These are phyloP conservation scores for Colletotrichum liriopes DNA, from an alignment of 2,329 filamentous ascomycete species.

Conservation along the genomic window DNA sequence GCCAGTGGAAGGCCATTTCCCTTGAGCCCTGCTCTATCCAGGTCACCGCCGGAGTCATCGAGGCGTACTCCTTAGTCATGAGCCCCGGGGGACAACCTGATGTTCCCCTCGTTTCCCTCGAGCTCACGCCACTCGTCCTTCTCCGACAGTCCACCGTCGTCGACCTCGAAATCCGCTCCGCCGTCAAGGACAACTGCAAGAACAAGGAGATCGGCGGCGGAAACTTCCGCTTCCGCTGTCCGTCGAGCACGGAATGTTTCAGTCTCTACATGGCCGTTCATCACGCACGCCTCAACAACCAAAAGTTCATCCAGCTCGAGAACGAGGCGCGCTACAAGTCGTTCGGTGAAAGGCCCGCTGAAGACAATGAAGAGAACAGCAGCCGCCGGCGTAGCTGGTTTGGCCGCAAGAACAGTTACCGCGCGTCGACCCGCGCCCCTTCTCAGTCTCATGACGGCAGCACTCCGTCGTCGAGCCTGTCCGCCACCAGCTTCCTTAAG, in stretches of 20 bases:
- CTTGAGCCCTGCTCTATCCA: slow-evolving; percentile 68
- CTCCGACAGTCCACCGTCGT: slow-evolving; percentile 92
- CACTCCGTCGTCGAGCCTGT: slow-evolving; percentile 71
- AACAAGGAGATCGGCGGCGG: slow-evolving; percentile 76
- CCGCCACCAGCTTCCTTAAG: slow-evolving; percentile 83
- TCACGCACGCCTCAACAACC: slow-evolving; percentile 90
- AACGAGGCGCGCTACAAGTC: slow-evolving; percentile 80
- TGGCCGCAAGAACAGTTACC: slow-evolving; percentile 76
- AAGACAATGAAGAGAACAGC: slow-evolving; percentile 64
- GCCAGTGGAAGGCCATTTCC: slow-evolving; percentile 73
- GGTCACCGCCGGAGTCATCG: slow-evolving; percentile 72
- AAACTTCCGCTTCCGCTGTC: slow-evolving; percentile 93
- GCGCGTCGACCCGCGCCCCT: slow-evolving; percentile 73
- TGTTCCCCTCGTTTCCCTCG: slow-evolving; percentile 76
- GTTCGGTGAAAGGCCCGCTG: slow-evolving; percentile 73
- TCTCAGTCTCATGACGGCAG: slow-evolving; percentile 81
- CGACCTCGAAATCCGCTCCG: slow-evolving; percentile 94
- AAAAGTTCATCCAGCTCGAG: slow-evolving; percentile 82
- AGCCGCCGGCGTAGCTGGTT: slow-evolving; percentile 71
- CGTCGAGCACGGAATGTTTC: slow-evolving; percentile 83
- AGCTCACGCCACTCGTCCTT: slow-evolving; percentile 92
- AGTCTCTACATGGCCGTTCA: slow-evolving; percentile 90
- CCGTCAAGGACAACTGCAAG: slow-evolving; percentile 80
- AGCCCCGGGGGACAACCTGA: slow-evolving; percentile 44
- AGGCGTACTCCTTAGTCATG: slow-evolving; percentile 66